Evolutionary conservation across 805 yeast species (phyloP), one percentile per base, ranked within the genome.

Genomic region (Monosporozyma unispora): DNA sequence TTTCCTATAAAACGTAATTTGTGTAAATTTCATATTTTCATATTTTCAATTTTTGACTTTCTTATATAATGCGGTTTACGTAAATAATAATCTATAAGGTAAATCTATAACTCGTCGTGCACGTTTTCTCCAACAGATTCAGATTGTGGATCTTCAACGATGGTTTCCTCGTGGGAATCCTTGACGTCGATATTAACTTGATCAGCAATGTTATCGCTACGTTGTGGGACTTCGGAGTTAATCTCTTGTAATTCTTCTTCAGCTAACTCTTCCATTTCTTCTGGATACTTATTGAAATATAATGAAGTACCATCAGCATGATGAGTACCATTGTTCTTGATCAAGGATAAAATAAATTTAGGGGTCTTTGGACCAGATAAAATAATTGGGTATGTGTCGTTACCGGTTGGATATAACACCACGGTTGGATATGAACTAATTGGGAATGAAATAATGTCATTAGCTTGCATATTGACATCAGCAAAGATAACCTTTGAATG

Each of bases 341-440:
- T 74, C 72, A 90, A 93, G 27, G 73, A 70, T 53, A 84, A 75
- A 57, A 93, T 74, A 28, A 76, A 71, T 59, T 84, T 88, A 50
- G 87, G 70, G 46, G 82, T 82, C 77, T 98, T 87, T 46, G 76
- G 72, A 53, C 88, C 86, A 50, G 75, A 71, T 72, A 74, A 90
- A 38, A 73, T 70, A 52, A 89, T 68, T 51, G 91, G 89, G 39
- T 9, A 35, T n/a, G 33, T 25, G 14, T 41, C 44, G 4, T 23
- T 27, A 54, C 86, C 85, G 55, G 96, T 98, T 62, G 96, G 96
- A 76, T 82, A 93, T 51, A 91, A 77, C 64, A 84, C 77, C 59
- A 93, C 73, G 50, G 97, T 91, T 71, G 99, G 99, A 77, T 87
- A 93, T 50, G 97, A 96, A 55, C 78, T 73, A 58, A 93, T 82